phyloP scores from a whole-genome alignment of 371 early-diverging fungal species.

The Zychaea mexicana region DNA sequence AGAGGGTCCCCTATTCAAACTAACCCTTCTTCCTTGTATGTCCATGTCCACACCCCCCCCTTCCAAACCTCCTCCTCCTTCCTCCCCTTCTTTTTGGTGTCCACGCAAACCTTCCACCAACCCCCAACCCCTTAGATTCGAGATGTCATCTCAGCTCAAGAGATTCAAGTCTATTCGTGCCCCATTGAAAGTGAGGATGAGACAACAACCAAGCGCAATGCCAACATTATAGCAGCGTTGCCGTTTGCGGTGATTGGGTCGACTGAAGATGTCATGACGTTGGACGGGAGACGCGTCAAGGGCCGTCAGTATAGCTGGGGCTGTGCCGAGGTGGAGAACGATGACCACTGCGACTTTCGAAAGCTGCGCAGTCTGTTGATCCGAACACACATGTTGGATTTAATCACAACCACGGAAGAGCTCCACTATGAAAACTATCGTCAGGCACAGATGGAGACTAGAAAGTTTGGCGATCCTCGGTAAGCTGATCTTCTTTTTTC shows the following conservation, averaged over 20 bases:
- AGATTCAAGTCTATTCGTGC: constrained; percentile 82
- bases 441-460: constrained; percentile 80
- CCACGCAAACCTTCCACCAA: neutral
- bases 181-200: constrained; percentile 92
- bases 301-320: constrained; percentile 97
- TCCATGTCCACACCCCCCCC: neutral
- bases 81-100: neutral
- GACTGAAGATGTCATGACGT: constrained; percentile 80
- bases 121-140: constrained; percentile 65
- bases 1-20: neutral
- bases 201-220: constrained; percentile 75
- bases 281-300: constrained; percentile 78
- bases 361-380: constrained; percentile 93
- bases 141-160: constrained; percentile 77
- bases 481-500: constrained; percentile 24
- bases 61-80: neutral
- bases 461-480: constrained; percentile 81
- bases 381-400: constrained; percentile 93
- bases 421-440: constrained; percentile 93
- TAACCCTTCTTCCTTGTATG: neutral
- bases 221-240: constrained; percentile 85
- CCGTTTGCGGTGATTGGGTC: constrained; percentile 97
- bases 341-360: constrained; percentile 90
- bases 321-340: constrained; percentile 90
- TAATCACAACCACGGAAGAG: constrained; percentile 90